Conservation (phyloP, 805 yeast genomes). For the Tanozyma kutaoensis region DNA sequence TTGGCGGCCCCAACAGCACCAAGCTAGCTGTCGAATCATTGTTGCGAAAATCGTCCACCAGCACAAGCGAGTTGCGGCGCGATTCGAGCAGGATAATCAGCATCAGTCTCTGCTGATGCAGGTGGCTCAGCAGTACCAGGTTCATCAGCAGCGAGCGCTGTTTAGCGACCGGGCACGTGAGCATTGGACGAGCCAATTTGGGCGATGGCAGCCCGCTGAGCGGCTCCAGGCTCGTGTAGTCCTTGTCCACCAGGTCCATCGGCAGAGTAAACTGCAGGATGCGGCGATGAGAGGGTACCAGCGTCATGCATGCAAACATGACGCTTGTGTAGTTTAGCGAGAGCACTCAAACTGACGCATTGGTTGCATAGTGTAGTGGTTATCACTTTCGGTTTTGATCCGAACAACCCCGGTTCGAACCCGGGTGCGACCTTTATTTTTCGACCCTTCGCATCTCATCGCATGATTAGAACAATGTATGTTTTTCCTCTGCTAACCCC, state of each 20-base stretch:
- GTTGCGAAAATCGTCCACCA: conserved; percentile 24
- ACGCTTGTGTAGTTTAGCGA: no score
- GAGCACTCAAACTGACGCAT: no score
- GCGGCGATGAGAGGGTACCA: no score
- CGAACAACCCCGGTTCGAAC: no score
- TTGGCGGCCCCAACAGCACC: conserved; percentile 4
- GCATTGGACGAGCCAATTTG: conserved; percentile 2
- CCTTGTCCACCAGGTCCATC: no score
- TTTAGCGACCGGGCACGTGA: conserved; percentile 3
- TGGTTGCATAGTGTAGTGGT: no score
- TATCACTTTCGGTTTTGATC: no score
- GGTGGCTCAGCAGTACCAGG: conserved; percentile 6
- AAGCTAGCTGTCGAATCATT: conserved; percentile 17
- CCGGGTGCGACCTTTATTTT: no score
- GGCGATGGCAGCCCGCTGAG: no score
- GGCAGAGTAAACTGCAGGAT: no score
- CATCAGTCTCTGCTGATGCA: conserved; percentile 13
- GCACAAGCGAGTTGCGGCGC: conserved; percentile 27
- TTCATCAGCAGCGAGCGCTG: conserved; percentile 22
- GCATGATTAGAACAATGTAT: conserved; percentile 27
- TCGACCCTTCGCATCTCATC: background rate
- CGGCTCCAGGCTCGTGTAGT: no score
- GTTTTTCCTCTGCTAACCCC: conserved; percentile 5
- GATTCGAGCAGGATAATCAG: conserved; percentile 23
- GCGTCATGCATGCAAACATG: no score